Evolutionary conservation across 768 basidiomycete species (phyloP).

Genomic region (Boletus rubroflammeus): DNA sequence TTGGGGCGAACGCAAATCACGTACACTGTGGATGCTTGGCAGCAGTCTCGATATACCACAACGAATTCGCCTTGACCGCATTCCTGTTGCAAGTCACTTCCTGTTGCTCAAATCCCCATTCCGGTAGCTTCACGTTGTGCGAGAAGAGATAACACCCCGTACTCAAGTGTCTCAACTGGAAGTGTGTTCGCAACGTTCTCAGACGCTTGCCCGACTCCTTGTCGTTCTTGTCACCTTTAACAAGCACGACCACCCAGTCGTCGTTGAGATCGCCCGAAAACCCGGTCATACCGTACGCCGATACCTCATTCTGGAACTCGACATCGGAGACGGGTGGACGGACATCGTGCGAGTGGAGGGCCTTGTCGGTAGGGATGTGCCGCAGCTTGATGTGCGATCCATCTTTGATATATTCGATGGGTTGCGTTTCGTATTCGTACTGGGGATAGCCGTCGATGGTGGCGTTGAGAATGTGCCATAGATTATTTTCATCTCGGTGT

Average conservation of each 20-base stretch:
- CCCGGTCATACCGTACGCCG: conserved; percentile 84
- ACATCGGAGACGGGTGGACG: conserved; percentile 96
- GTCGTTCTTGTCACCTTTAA: conserved; percentile 61
- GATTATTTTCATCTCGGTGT: conserved; percentile 95
- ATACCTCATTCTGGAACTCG: conserved; percentile 99
- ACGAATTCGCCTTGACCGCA: conserved; percentile 79
- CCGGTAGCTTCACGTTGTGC: conserved; percentile 95
- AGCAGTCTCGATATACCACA: conserved; percentile 94
- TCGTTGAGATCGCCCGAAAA: conserved; percentile 91
- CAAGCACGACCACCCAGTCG: conserved; percentile 88
- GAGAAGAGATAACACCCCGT: conserved; percentile 97
- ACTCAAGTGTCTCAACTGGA: conserved; percentile 78
- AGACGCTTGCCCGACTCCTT: conserved; percentile 65
- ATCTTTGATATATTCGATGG: conserved; percentile 60
- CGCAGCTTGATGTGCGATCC: conserved; percentile 75
- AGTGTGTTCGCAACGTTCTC: conserved; percentile 75
- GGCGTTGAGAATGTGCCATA: conserved; percentile 83
- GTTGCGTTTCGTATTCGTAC: conserved; percentile 48
- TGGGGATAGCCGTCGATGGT: conserved; percentile 43
- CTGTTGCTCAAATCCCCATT: conserved; percentile 98
- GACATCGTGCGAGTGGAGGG: conserved; percentile 91
- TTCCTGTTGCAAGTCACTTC: conserved; percentile 99
- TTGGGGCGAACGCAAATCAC: conserved; percentile 28
- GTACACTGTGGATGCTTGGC: conserved; percentile 59
- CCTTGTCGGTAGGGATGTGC: conserved; percentile 77